Conservation (phyloP, 495 filamentous ascomycete genomes). For the Beverwykella pulmonaria region DNA sequence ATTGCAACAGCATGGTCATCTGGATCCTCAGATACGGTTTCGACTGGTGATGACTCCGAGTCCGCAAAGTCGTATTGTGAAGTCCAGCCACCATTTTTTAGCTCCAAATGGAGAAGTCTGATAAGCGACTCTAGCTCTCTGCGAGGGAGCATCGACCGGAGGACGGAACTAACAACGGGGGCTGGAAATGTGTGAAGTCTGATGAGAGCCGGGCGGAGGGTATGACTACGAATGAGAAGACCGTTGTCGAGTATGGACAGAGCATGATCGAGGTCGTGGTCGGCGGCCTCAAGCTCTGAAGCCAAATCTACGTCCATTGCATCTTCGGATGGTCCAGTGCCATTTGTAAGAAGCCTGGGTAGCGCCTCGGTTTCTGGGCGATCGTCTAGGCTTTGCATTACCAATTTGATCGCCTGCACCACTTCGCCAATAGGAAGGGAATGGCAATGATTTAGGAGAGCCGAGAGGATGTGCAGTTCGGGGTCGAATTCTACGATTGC, state of each 20-base stretch:
- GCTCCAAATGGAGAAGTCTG: slow-evolving; percentile 68
- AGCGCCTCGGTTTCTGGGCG: background rate
- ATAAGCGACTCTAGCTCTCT: slow-evolving; percentile 73
- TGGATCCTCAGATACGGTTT: slow-evolving; percentile 55
- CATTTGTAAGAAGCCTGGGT: slow-evolving; percentile 35
- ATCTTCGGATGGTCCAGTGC: slow-evolving; percentile 14
- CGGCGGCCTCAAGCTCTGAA: slow-evolving; percentile 40
- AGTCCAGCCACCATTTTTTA: slow-evolving; percentile 68
- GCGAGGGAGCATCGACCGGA: slow-evolving; percentile 66
- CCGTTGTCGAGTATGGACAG: slow-evolving; percentile 43
- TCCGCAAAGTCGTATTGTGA: slow-evolving; percentile 60
- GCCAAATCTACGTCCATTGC: slow-evolving; percentile 34
- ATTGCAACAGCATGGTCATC: slow-evolving; percentile 46
- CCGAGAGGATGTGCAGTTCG: slow-evolving; percentile 42
- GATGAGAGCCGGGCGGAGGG: slow-evolving; percentile 52
- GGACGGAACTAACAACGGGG: slow-evolving; percentile 57
- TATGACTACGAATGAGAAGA: slow-evolving; percentile 35
- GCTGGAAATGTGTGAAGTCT: slow-evolving; percentile 68
- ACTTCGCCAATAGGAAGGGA: slow-evolving; percentile 49
- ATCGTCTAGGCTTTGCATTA: slow-evolving; percentile 45
- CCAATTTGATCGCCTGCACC: slow-evolving; percentile 44
- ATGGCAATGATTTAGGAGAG: slow-evolving; percentile 38
- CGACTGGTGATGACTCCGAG: slow-evolving; percentile 46
- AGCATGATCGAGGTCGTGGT: slow-evolving; percentile 43
- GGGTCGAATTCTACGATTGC: slow-evolving; percentile 45